Percentiles rank a stretch among this genome's conserved stretches.
phyloP scores from a whole-genome alignment of 2,329 filamentous ascomycete genomes.

The Calonectria naviculata region DNA sequence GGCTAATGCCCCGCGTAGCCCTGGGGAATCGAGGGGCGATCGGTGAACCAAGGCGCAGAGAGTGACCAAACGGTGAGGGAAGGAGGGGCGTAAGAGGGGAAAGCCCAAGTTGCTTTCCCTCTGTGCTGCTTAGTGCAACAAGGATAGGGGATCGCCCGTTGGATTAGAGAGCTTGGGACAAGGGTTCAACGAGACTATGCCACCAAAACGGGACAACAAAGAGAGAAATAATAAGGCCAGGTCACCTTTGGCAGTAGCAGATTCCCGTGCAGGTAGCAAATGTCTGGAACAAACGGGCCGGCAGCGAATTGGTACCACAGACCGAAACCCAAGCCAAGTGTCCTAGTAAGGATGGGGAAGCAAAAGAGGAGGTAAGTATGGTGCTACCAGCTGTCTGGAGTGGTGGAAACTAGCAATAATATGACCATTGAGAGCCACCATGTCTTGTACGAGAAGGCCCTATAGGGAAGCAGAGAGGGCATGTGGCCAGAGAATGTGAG shows the following conservation, averaged over 20 bases:
- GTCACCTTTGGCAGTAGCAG: conserved; percentile 20
- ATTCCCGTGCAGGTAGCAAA: conserved; percentile 21
- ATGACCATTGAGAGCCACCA: conserved; percentile 21
- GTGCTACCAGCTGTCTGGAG: conserved; percentile 22
- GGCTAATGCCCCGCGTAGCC: conserved; percentile 17
- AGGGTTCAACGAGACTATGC: conserved; percentile 16
- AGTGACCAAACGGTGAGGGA: conserved; percentile 21
- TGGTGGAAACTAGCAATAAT: conserved; percentile 25
- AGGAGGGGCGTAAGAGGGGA: conserved; percentile 14
- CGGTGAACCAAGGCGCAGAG: conserved; percentile 5
- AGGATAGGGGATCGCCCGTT: conserved; percentile 30
- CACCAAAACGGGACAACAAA: conserved; percentile 5
- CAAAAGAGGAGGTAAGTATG: conserved; percentile 22
- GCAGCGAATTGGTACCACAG: conserved; percentile 1
- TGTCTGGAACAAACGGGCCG: conserved; percentile 14
- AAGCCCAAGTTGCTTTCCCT: conserved; percentile 14
- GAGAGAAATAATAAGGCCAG: conserved; percentile 7
- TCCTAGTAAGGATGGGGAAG: not conserved
- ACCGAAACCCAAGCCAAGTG: not conserved
- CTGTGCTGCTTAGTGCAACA: conserved; percentile 34
- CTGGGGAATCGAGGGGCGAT: conserved; percentile 13
- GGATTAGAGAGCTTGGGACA: conserved; percentile 16
- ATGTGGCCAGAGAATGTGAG: conserved; percentile 27
- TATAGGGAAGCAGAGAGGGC: conserved; percentile 30
- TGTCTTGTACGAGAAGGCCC: conserved; percentile 27